Conservation (phyloP, 495 filamentous ascomycete genomes). For the Penicillium cinerascens region DNA sequence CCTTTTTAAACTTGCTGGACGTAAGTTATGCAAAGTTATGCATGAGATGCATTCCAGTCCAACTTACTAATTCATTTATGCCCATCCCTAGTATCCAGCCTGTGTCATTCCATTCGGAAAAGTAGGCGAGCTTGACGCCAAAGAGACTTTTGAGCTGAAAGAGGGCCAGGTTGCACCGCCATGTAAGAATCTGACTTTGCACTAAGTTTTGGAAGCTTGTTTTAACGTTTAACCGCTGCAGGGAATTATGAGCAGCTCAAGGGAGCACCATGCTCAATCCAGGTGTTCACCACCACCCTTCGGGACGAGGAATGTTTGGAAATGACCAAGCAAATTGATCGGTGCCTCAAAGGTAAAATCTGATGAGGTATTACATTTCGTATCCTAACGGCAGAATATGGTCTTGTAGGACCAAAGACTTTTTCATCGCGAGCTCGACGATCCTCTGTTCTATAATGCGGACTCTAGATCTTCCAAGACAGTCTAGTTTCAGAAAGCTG, state of each 20-base stretch:
- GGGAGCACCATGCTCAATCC: constrained; percentile 20
- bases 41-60: not conserved
- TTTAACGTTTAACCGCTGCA: not conserved
- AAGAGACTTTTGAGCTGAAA: constrained; percentile 9
- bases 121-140: constrained; percentile 10
- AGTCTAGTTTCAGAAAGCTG: not conserved
- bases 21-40: constrained; percentile 31
- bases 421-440: not conserved
- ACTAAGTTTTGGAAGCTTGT: not conserved
- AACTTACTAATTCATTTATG: not conserved
- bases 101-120: constrained; percentile 29
- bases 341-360: constrained; percentile 6
- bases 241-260: constrained; percentile 17
- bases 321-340: constrained; percentile 21
- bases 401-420: too few species aligned
- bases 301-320: constrained; percentile 27
- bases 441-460: not conserved
- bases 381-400: not conserved
- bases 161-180: constrained; percentile 12
- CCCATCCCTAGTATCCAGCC: constrained; percentile 27
- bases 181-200: constrained; percentile 6
- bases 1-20: constrained; percentile 41
- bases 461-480: not conserved
- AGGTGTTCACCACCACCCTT: constrained; percentile 23
- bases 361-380: not conserved